Conservation (phyloP, 1,139 yeast species). For the Geotrichum phurueaensis region DNA sequence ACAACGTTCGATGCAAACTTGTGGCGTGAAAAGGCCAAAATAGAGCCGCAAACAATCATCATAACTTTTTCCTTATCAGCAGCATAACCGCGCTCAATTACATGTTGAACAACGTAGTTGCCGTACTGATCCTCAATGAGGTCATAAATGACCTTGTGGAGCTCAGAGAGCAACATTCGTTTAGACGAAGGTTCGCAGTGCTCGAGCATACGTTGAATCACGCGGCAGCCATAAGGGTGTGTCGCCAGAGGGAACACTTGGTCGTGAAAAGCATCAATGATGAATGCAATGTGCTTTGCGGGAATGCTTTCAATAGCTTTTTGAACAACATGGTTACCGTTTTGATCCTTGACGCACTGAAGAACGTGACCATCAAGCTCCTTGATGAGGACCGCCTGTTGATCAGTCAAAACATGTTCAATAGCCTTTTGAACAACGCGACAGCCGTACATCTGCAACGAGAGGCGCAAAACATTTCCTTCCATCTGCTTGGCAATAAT, state of each 20-base stretch:
- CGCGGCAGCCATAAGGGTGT: conserved; percentile 97
- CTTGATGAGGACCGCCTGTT: conserved; percentile 61
- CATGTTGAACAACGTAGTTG: conserved; percentile 94
- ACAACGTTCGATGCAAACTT: conserved; percentile 97
- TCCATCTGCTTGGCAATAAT: conserved; percentile 68
- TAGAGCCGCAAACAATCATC: conserved; percentile 48
- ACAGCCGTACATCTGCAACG: conserved; percentile 96
- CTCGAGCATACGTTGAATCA: conserved; percentile 85
- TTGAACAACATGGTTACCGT: conserved; percentile 96
- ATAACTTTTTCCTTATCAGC: conserved; percentile 49
- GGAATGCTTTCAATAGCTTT: conserved; percentile 88
- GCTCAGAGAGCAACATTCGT: conserved; percentile 58
- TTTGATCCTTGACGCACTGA: conserved; percentile 87
- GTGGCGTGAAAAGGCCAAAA: conserved; percentile 82
- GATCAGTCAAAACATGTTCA: conserved; percentile 63
- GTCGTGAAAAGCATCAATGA: conserved; percentile 64
- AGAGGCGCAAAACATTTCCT: conserved; percentile 67
- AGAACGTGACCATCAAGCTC: conserved; percentile 71
- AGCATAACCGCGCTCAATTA: conserved; percentile 69
- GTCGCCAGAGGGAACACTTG: conserved; percentile 87
- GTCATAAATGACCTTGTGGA: conserved; percentile 65
- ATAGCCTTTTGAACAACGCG: conserved; percentile 93
- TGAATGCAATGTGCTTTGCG: conserved; percentile 60
- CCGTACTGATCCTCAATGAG: conserved; percentile 96
- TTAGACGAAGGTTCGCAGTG: conserved; percentile 54